Percentiles rank a stretch among this genome's conserved stretches.
Conservation (phyloP, 2,329 filamentous ascomycete species). For the Sarocladium oryzae region DNA sequence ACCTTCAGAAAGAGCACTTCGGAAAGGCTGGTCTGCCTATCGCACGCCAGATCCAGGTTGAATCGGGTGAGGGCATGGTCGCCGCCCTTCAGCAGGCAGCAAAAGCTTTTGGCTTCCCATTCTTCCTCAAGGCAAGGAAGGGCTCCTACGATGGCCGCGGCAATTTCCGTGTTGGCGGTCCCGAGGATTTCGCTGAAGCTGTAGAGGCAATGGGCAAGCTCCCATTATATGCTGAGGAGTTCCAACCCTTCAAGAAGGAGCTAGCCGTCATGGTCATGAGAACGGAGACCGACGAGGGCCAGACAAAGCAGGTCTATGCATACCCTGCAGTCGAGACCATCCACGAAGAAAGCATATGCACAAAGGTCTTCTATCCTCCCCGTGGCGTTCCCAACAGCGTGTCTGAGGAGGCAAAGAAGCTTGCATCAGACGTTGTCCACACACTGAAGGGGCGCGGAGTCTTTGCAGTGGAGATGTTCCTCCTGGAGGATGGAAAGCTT, state of each 20-base stretch:
- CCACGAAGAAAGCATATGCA: constrained; percentile 93
- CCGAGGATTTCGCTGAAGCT: constrained; percentile 51
- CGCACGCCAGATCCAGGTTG: constrained; percentile 62
- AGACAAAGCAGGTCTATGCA: constrained; percentile 49
- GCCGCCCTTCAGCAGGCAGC: constrained; percentile 59
- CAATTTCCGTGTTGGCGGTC: constrained; percentile 45
- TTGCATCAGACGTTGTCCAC: constrained; percentile 73
- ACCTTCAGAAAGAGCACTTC: constrained; percentile 77
- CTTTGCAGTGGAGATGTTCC: constrained; percentile 95
- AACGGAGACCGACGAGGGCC: constrained; percentile 60
- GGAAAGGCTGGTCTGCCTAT: constrained; percentile 61
- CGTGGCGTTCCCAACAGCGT: constrained; percentile 58
- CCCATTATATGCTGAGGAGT: constrained; percentile 83
- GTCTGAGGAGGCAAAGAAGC: constrained; percentile 60
- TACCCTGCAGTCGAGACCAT: constrained; percentile 93
- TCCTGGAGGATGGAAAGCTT: constrained; percentile 64
- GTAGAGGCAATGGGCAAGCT: constrained; percentile 62
- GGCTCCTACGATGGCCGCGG: constrained; percentile 89
- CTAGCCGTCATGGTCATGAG: constrained; percentile 93
- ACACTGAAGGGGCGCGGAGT: constrained; percentile 84
- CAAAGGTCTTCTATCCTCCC: constrained; percentile 81
- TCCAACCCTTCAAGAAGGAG: constrained; percentile 78
- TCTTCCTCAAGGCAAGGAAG: constrained; percentile 87
- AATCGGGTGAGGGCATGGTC: constrained; percentile 44
- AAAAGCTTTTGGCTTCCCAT: constrained; percentile 66